phyloP scores from a whole-genome alignment of 108 stramenopile species.

The Pseudonitzschia multistriata region DNA sequence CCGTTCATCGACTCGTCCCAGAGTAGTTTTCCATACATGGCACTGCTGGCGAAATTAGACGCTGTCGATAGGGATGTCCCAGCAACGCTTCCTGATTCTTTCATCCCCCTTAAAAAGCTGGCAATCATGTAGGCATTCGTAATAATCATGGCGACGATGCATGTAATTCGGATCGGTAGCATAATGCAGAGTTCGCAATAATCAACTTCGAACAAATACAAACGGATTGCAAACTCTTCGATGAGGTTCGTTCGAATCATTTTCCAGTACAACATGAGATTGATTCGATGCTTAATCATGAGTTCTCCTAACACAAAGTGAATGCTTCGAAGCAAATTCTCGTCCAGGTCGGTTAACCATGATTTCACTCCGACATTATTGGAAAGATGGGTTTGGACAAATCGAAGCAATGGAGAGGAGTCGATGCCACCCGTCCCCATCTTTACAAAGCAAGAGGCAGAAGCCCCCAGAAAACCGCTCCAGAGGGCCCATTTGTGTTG shows the following conservation, averaged over 20 bases:
- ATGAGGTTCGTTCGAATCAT: background rate
- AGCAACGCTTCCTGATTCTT: conserved; percentile 72
- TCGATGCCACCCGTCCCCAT: conserved; percentile 31
- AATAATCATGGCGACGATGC: conserved; percentile 56
- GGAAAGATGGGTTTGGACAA: background rate
- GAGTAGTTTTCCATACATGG: conserved; percentile 36
- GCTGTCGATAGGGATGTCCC: conserved; percentile 72
- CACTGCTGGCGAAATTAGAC: conserved; percentile 60
- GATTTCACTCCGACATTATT: background rate
- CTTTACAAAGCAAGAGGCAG: conserved; percentile 67
- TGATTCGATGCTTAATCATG: conserved; percentile 30
- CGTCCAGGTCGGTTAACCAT: conserved; percentile 27
- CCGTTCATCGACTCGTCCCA: conserved; percentile 39
- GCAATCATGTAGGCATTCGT: conserved; percentile 72
- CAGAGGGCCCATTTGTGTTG: conserved; percentile 47
- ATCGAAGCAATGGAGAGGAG: background rate
- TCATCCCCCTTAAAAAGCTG: conserved; percentile 72
- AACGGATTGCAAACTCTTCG: conserved; percentile 5
- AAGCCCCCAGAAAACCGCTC: conserved; percentile 57
- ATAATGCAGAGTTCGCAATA: conserved; percentile 29
- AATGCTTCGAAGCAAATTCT: background rate
- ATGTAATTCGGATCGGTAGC: conserved; percentile 33
- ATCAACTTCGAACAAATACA: conserved; percentile 32
- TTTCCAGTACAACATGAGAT: conserved; percentile 32
- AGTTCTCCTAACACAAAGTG: conserved; percentile 25